Evolutionary conservation across 2,329 filamentous ascomycete species (phyloP), one percentile per base, ranked within the genome.

Genomic region (Anthostomella pinea): DNA sequence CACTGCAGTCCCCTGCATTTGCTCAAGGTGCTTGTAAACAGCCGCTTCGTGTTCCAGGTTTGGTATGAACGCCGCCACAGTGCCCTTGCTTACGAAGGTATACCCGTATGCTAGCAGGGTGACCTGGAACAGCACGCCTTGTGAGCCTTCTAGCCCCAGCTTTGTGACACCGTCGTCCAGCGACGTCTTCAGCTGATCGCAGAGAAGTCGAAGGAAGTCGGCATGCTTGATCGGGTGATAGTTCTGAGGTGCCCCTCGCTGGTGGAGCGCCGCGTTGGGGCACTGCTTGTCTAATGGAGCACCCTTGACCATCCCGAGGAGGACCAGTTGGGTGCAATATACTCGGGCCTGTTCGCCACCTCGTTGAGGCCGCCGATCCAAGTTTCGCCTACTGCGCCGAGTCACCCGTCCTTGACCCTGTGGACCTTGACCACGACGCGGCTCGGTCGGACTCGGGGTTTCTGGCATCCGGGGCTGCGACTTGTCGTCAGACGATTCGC

Each of bases 51-150:
- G 51, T 40, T 60, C 27, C 9, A 68, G 59, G 39, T 62, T 52
- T 2, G 30, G 11, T 24, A 61, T 43, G 20, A 63, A 64, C 11
- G 36, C 55, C 14, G 15, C 18, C 3, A 62, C 51, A 2, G 59
- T 69, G 17, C 62, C 62, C 48, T 73, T 73, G 31, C 59, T 51
- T 19, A 66, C 50, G 27, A 72, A 63, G 2, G 60, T 68, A 52
- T 72, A 72, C 38, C 66, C 60, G 41, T 70, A 60, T 3, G 39
- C 51, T 15, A 63, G 46, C 19, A 72, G 55, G 5, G 60, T 66
- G 5, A 72, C 49, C 35, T 58, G 53, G 43, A 72, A 72, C 5
- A 70, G 48, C 2, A 59, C 63, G 8, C 67, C 60, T 7, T 60
- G 57, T 0, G 64, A 45, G 6, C 67, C 63, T 11, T 48, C 41